Percentiles rank a stretch among this genome's conserved stretches.
phyloP scores from a whole-genome alignment of 2,329 filamentous ascomycete genomes.

The Phyllosticta citriasiana region DNA sequence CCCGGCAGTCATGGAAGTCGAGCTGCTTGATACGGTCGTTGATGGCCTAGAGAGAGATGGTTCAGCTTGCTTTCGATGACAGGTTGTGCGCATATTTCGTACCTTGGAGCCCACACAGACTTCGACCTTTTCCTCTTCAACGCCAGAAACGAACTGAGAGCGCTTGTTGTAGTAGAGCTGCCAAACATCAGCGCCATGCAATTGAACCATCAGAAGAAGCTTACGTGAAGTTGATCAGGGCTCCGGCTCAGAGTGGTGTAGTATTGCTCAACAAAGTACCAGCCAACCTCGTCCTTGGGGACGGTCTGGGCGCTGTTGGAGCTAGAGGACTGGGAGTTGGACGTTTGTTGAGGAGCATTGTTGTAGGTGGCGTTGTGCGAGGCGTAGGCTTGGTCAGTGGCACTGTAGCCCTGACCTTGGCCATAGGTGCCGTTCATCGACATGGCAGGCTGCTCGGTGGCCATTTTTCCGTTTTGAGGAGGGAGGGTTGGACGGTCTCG shows the following conservation, averaged over 20 bases:
- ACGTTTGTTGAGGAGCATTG: slow-evolving; percentile 18
- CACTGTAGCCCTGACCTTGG: slow-evolving; percentile 28
- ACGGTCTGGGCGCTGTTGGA: slow-evolving; percentile 30
- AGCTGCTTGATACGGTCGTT: slow-evolving; percentile 88
- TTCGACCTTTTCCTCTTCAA: slow-evolving; percentile 78
- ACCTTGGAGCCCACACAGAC: slow-evolving; percentile 85
- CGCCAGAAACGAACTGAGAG: slow-evolving; percentile 88
- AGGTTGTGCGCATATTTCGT: slow-evolving; percentile 23
- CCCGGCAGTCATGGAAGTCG: slow-evolving; percentile 95
- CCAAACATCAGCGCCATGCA: slow-evolving; percentile 15
- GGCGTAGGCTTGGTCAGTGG: slow-evolving; percentile 24
- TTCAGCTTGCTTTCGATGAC: slow-evolving; percentile 14
- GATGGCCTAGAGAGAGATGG: slow-evolving; percentile 54
- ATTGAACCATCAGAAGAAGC: slow-evolving; percentile 15
- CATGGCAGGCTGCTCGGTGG: slow-evolving; percentile 28
- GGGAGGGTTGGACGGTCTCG: neutral
- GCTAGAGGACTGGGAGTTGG: slow-evolving; percentile 13
- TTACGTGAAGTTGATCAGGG: slow-evolving; percentile 77
- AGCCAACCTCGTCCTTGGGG: slow-evolving; percentile 89
- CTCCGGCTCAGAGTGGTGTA: slow-evolving; percentile 94
- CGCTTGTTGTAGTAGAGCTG: slow-evolving; percentile 87
- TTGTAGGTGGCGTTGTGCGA: slow-evolving; percentile 20
- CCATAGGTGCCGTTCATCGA: slow-evolving; percentile 42
- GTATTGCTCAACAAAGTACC: slow-evolving; percentile 99
- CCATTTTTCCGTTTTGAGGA: slow-evolving; percentile 20